phyloP scores from a whole-genome alignment of 441 rosid species.

The Lepidium campestre region DNA sequence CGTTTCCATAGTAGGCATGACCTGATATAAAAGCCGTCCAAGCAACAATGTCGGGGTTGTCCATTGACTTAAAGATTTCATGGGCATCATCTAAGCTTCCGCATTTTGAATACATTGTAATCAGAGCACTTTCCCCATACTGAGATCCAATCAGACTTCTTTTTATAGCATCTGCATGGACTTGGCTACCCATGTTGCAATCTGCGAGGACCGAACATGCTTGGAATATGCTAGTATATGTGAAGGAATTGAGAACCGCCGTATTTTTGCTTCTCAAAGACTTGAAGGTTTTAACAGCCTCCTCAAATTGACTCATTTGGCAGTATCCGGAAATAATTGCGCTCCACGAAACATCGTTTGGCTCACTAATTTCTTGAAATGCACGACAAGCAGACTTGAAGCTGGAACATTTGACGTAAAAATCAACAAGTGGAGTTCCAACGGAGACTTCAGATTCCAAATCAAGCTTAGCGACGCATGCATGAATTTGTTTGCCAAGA shows the following conservation, averaged over 20 bases:
- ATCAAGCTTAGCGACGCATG: slow-evolving; percentile 42
- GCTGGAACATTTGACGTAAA: slow-evolving; percentile 44
- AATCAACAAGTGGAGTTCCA: slow-evolving; percentile 62
- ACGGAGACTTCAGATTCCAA: slow-evolving; percentile 46
- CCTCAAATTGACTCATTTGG: slow-evolving; percentile 41
- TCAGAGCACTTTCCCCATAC: slow-evolving; percentile 42
- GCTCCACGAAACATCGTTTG: slow-evolving; percentile 61
- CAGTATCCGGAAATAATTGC: slow-evolving; percentile 46
- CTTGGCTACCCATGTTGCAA: slow-evolving; percentile 40
- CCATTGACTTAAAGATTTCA: slow-evolving; percentile 41
- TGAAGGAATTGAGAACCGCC: slow-evolving; percentile 30
- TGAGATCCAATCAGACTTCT: slow-evolving; percentile 33
- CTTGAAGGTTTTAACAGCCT: slow-evolving; percentile 32
- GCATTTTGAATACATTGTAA: slow-evolving; percentile 43
- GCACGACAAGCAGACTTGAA: slow-evolving; percentile 42
- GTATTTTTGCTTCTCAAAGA: slow-evolving; percentile 33
- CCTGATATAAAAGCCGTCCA: slow-evolving; percentile 63
- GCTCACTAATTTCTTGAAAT: slow-evolving; percentile 41
- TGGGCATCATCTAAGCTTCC: slow-evolving; percentile 45
- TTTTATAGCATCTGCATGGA: slow-evolving; percentile 48
- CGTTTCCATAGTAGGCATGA: slow-evolving; percentile 53
- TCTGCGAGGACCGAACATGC: slow-evolving; percentile 44
- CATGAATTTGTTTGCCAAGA: slow-evolving; percentile 49
- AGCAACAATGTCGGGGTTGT: slow-evolving; percentile 49
- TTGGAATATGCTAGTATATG: slow-evolving; percentile 45